Evolutionary conservation across 495 filamentous ascomycete species (phyloP).

Genomic region (Penicillium canariense): DNA sequence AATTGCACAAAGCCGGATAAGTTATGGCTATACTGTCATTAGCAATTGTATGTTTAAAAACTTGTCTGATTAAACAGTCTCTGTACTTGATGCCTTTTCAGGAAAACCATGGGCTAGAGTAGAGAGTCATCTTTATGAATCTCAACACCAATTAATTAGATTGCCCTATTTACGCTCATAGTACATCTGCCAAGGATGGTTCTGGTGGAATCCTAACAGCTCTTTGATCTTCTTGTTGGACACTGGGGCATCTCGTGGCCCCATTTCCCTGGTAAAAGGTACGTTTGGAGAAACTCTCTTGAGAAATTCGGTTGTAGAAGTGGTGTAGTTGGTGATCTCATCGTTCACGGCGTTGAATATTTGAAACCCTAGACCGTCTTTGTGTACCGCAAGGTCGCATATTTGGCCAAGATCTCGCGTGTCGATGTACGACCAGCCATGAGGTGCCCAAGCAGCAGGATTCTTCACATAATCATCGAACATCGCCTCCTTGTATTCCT

Average conservation of each 20-base stretch:
- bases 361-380: slow-evolving; percentile 55
- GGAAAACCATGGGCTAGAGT: too few species aligned
- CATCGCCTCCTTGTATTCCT: slow-evolving; percentile 51
- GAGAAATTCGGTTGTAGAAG: slow-evolving; percentile 49
- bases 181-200: slow-evolving; percentile 52
- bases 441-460: slow-evolving; percentile 48
- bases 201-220: slow-evolving; percentile 55
- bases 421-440: slow-evolving; percentile 62
- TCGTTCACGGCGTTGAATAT: slow-evolving; percentile 62
- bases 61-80: too few species aligned
- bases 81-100: too few species aligned
- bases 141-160: too few species aligned
- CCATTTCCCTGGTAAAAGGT: slow-evolving; percentile 52
- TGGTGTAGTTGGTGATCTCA: slow-evolving; percentile 46
- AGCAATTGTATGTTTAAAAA: too few species aligned
- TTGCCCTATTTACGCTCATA: slow-evolving; percentile 20
- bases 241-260: slow-evolving; percentile 53
- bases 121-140: too few species aligned
- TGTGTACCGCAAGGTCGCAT: slow-evolving; percentile 48
- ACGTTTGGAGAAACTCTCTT: slow-evolving; percentile 43
- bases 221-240: slow-evolving; percentile 58
- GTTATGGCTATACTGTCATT: too few species aligned
- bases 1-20: neutral
- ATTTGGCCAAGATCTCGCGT: slow-evolving; percentile 59
- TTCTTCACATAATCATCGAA: slow-evolving; percentile 50